These are phyloP conservation scores for Falciphora oryzae DNA, from an alignment of 2,329 filamentous ascomycete species.

Conservation along the genomic window DNA sequence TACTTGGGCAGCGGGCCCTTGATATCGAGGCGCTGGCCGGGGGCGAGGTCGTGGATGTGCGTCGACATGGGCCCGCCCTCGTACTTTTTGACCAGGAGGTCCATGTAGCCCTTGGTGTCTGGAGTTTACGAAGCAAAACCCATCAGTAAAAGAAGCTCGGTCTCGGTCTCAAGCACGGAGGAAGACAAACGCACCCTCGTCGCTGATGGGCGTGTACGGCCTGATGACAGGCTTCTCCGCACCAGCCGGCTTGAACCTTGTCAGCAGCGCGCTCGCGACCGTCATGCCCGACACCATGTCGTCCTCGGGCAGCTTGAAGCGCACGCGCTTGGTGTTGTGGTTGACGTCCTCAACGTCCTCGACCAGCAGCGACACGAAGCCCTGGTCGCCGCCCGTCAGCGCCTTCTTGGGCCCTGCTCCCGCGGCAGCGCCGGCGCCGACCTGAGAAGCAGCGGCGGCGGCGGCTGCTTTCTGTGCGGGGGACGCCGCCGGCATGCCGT, in stretches of 20 bases:
- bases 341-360: slow-evolving; percentile 74
- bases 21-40: slow-evolving; percentile 79
- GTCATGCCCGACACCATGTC: slow-evolving; percentile 79
- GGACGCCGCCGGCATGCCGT: slow-evolving; percentile 17
- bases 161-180: too few relatives aligned
- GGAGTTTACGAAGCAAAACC: slow-evolving; percentile 35
- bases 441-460: slow-evolving; percentile 39
- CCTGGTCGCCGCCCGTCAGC: slow-evolving; percentile 82
- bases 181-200: slow-evolving; percentile 61
- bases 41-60: slow-evolving; percentile 76
- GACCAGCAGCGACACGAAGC: slow-evolving; percentile 77
- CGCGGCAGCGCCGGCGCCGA: slow-evolving; percentile 28
- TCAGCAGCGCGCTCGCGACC: slow-evolving; percentile 81
- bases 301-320: slow-evolving; percentile 79
- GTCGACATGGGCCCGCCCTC: slow-evolving; percentile 85
- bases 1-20: slow-evolving; percentile 98
- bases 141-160: too few relatives aligned
- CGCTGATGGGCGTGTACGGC: slow-evolving; percentile 88
- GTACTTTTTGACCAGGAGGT: slow-evolving; percentile 90
- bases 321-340: slow-evolving; percentile 91
- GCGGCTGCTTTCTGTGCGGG: slow-evolving; percentile 53
- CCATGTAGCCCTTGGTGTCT: slow-evolving; percentile 67
- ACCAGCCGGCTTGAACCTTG: slow-evolving; percentile 82
- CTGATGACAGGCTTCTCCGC: slow-evolving; percentile 81
- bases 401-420: slow-evolving; percentile 41